A percentile compares a stretch with the other conserved stretches of the same genome.
Conservation (phyloP, 164 flowering plant genomes). For the Euptelea pleiosperma region DNA sequence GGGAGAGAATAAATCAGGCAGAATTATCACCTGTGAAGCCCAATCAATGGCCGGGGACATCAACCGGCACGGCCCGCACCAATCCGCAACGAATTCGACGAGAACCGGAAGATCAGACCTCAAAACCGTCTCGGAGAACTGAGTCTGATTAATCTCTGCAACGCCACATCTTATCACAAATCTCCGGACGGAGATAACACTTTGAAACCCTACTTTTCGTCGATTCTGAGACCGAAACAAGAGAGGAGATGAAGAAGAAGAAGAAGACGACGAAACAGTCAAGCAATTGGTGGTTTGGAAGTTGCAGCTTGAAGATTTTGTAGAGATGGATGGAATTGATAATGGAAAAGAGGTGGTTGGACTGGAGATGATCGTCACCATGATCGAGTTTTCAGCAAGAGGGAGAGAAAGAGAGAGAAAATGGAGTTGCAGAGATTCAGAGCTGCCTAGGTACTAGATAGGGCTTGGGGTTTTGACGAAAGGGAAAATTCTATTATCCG, state of each 20-base stretch:
- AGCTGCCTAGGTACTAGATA: neutral
- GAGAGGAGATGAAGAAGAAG: neutral
- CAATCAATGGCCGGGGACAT: slow-evolving; percentile 60
- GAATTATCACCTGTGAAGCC: slow-evolving; percentile 49
- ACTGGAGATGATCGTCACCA: slow-evolving; percentile 18
- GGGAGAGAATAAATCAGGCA: too few species aligned
- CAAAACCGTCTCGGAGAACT: slow-evolving; percentile 57
- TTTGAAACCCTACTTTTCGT: neutral
- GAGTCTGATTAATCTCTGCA: slow-evolving; percentile 42
- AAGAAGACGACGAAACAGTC: neutral
- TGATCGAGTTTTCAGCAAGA: neutral
- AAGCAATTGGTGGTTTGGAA: slow-evolving; percentile 3
- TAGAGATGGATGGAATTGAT: slow-evolving; percentile 2
- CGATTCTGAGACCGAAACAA: slow-evolving; percentile 3
- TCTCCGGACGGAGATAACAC: slow-evolving; percentile 3
- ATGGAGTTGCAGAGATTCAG: neutral
- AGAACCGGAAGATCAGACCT: slow-evolving; percentile 67
- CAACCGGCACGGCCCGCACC: slow-evolving; percentile 92
- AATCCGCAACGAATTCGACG: slow-evolving; percentile 78
- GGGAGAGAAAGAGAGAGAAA: neutral
- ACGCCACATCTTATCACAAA: slow-evolving; percentile 27
- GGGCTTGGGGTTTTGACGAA: neutral
- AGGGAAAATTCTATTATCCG: neutral
- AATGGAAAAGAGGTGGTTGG: slow-evolving; percentile 10
- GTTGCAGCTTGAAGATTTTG: neutral